Evolutionary conservation across 495 filamentous ascomycete genomes (phyloP).

Genomic region (Penicillium atrosanguineum): DNA sequence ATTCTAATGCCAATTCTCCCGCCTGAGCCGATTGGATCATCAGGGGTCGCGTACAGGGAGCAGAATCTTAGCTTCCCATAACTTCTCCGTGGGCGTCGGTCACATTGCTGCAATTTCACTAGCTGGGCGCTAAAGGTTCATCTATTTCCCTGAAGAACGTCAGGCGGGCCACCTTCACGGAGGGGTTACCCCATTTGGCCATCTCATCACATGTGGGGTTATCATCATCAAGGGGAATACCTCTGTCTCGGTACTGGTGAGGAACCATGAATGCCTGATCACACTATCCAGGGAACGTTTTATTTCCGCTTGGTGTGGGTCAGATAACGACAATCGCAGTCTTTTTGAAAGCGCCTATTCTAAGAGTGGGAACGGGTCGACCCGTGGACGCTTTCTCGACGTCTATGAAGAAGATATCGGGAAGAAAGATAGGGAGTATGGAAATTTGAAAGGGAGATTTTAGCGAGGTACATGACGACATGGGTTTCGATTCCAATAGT

Average conservation of each 20-base stretch:
- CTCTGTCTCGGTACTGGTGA: no score
- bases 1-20: conserved; percentile 5
- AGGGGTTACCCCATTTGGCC: conserved; percentile 10
- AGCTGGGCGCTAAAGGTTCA: conserved; percentile 7
- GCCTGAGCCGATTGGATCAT: conserved; percentile 6
- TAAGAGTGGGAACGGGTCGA: no score
- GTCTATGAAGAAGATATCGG: no score
- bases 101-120: conserved; percentile 5
- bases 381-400: no score
- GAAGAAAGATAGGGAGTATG: no score
- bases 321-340: not conserved
- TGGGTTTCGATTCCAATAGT: no score
- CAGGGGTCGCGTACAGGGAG: not conserved
- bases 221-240: no score
- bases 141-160: conserved; percentile 11
- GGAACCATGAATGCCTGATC: not conserved
- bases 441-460: no score
- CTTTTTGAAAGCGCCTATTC: no score
- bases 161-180: conserved; percentile 4
- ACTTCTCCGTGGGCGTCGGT: conserved; percentile 8
- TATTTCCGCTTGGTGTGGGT: not conserved
- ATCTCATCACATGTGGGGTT: no score
- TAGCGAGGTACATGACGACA: no score
- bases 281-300: not conserved
- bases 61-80: conserved; percentile 1